These are phyloP conservation scores for Fusarium camptoceras DNA, from an alignment of 2,329 filamentous ascomycete species.

Conservation along the genomic window DNA sequence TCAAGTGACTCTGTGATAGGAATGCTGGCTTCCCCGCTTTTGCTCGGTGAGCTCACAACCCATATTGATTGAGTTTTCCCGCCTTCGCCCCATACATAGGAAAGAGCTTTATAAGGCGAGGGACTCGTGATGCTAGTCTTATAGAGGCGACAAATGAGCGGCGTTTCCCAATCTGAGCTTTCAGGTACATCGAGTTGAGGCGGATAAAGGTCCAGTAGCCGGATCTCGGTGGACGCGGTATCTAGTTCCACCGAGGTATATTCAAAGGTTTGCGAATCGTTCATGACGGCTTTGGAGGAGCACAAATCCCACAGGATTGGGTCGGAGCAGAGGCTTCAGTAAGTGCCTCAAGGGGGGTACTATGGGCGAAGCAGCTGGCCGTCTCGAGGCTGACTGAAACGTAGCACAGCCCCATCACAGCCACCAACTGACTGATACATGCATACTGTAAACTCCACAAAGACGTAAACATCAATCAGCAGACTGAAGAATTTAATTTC, in stretches of 20 bases:
- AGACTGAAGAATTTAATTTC: neutral
- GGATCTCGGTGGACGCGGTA: neutral
- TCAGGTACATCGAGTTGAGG: rapidly evolving
- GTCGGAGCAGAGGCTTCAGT: too few species aligned
- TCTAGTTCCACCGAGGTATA: neutral
- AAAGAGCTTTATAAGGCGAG: neutral
- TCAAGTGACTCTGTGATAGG: neutral
- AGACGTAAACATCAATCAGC: too few species aligned
- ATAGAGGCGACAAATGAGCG: neutral
- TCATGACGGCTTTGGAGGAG: too few species aligned
- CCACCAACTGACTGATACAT: too few species aligned
- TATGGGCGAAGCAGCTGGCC: too few species aligned
- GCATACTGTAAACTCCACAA: too few species aligned
- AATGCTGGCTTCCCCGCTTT: neutral
- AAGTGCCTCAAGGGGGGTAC: too few species aligned
- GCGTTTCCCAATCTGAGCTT: rapidly evolving
- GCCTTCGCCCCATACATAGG: neutral
- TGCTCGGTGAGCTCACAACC: rapidly evolving
- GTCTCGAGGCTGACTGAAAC: too few species aligned
- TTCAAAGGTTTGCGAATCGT: rapidly evolving
- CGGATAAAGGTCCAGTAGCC: neutral
- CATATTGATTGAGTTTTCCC: neutral
- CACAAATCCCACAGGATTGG: too few species aligned
- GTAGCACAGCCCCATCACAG: too few species aligned
- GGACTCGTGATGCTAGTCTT: rapidly evolving